Evolutionary conservation across 2,329 filamentous ascomycete species (phyloP).

Genomic region (Penicillium sp.): DNA sequence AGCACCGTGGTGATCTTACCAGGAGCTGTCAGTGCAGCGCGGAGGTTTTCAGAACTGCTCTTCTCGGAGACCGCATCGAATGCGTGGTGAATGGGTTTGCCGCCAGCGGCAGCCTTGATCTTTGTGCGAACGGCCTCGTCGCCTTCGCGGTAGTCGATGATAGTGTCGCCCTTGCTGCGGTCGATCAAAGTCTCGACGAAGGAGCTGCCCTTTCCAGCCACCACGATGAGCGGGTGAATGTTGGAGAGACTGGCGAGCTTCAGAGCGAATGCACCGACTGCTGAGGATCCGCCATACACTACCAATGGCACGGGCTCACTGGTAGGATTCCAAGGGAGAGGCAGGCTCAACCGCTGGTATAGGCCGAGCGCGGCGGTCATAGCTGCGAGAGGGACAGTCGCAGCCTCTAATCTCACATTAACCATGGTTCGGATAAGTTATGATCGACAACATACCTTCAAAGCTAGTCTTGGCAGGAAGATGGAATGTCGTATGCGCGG

Average conservation of each 20-base stretch:
- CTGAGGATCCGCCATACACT: conserved; percentile 52
- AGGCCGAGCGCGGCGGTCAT: conserved; percentile 57
- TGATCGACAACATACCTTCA: conserved; percentile 43
- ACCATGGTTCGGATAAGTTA: not conserved
- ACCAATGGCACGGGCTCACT: conserved; percentile 42
- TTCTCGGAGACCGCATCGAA: conserved; percentile 62
- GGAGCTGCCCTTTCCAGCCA: conserved; percentile 55
- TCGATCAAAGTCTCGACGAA: conserved; percentile 58
- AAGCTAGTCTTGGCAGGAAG: conserved; percentile 53
- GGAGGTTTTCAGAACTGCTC: conserved; percentile 49
- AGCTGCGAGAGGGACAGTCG: conserved; percentile 58
- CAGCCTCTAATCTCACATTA: conserved; percentile 44
- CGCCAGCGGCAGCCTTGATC: conserved; percentile 34
- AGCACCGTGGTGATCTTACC: conserved; percentile 42
- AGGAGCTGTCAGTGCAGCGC: conserved; percentile 45
- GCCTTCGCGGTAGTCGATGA: conserved; percentile 63
- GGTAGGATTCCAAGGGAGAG: conserved; percentile 50
- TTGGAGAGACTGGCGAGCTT: conserved; percentile 57
- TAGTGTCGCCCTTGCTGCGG: conserved; percentile 54
- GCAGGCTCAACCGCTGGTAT: conserved; percentile 50
- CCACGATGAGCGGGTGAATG: conserved; percentile 63
- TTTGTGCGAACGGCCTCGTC: conserved; percentile 55
- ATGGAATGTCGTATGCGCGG: conserved; percentile 57
- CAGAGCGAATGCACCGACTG: conserved; percentile 60
- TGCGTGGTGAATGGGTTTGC: conserved; percentile 50